These are phyloP conservation scores for Kuraishia hungarica DNA, from an alignment of 805 yeast genomes.

Conservation along the genomic window DNA sequence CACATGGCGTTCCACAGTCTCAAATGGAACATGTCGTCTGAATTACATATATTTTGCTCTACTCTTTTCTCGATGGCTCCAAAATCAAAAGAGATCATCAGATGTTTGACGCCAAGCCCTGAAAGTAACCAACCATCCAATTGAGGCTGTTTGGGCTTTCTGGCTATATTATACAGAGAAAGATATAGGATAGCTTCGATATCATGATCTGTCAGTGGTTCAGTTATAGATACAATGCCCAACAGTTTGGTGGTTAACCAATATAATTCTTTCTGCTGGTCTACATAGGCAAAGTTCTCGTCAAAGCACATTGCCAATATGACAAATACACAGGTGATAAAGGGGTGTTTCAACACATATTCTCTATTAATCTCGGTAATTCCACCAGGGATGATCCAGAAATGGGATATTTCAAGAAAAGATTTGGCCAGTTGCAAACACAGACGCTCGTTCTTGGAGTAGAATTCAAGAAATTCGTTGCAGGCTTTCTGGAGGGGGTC, in stretches of 20 bases:
- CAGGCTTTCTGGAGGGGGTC: slow-evolving; percentile 26
- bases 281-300: slow-evolving; percentile 38
- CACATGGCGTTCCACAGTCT: slow-evolving; percentile 46
- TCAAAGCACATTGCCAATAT: slow-evolving; percentile 49
- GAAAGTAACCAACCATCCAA: slow-evolving; percentile 46
- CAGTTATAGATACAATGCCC: slow-evolving; percentile 39
- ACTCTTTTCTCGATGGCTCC: slow-evolving; percentile 30
- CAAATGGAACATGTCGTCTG: slow-evolving; percentile 41
- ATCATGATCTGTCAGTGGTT: slow-evolving; percentile 50
- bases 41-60: slow-evolving; percentile 5
- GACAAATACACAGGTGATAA: slow-evolving; percentile 45
- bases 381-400: slow-evolving; percentile 58
- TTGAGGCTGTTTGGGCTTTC: slow-evolving; percentile 44
- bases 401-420: slow-evolving; percentile 44
- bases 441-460: slow-evolving; percentile 29
- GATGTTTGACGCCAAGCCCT: slow-evolving; percentile 40
- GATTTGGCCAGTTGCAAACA: slow-evolving; percentile 37
- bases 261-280: slow-evolving; percentile 38
- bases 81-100: slow-evolving; percentile 37
- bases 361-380: slow-evolving; percentile 35
- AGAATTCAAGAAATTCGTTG: slow-evolving; percentile 38
- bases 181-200: slow-evolving; percentile 51
- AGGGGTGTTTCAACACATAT: slow-evolving; percentile 43
- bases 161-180: slow-evolving; percentile 42
- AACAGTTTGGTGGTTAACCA: slow-evolving; percentile 40